A percentile compares a stretch with the other conserved stretches of the same genome.
phyloP scores from a whole-genome alignment of 495 filamentous ascomycete genomes.

The Tuber borchii region DNA sequence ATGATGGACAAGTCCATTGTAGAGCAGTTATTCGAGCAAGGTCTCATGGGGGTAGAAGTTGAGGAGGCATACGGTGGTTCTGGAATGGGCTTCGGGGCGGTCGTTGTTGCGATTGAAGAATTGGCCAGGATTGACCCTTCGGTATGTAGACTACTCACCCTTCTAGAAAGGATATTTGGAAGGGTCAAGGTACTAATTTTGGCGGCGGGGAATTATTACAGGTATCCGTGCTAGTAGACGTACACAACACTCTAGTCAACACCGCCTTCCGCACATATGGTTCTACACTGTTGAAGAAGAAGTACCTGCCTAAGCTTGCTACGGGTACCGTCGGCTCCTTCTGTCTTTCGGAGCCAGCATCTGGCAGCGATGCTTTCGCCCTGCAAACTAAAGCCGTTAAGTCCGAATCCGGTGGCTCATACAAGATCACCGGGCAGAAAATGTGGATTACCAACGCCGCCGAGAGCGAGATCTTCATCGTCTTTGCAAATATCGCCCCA shows the following conservation, averaged over 20 bases:
- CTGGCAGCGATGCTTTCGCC: conserved; percentile 92
- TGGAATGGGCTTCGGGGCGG: conserved; percentile 97
- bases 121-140: conserved; percentile 89
- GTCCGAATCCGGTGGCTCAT: conserved; percentile 65
- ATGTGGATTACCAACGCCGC: conserved; percentile 99
- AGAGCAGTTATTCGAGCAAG: conserved; percentile 93
- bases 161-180: background rate
- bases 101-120: conserved; percentile 95
- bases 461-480: conserved; percentile 92
- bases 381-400: conserved; percentile 78
- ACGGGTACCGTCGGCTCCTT: conserved; percentile 91
- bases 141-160: conserved; percentile 54
- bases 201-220: conserved; percentile 11
- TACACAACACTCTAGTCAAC: conserved; percentile 94
- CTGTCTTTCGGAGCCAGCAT: conserved; percentile 89
- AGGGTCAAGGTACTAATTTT: background rate
- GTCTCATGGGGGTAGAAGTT: conserved; percentile 94
- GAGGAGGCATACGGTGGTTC: conserved; percentile 94
- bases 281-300: conserved; percentile 64
- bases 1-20: conserved; percentile 82
- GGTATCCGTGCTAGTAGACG: conserved; percentile 40
- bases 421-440: conserved; percentile 82
- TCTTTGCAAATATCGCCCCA: conserved; percentile 90
- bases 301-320: conserved; percentile 79
- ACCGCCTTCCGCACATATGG: conserved; percentile 85